A percentile compares a stretch with the other conserved stretches of the same genome.
Evolutionary conservation across 176 grass and related monocot species (phyloP).

Genomic region (Ananas comosus): DNA sequence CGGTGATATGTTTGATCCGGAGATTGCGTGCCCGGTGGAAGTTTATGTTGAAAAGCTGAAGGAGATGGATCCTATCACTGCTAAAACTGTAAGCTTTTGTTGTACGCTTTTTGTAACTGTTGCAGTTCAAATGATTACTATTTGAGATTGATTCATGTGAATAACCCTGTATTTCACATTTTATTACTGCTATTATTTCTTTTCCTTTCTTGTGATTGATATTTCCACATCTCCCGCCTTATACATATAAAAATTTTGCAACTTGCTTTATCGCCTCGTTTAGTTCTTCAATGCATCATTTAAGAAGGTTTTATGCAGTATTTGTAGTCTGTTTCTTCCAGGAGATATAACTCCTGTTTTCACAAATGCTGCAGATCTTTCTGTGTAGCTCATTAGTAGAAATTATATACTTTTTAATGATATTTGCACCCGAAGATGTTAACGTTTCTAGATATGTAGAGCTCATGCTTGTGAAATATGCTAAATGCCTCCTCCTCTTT

Average conservation of each 20-base stretch:
- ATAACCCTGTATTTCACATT: too few species aligned
- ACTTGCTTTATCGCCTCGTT: not conserved
- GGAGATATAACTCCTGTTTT: not conserved
- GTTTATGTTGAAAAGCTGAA: slow-evolving; percentile 39
- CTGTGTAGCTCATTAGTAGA: too few species aligned
- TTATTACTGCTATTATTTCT: too few species aligned
- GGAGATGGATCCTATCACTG: slow-evolving; percentile 39
- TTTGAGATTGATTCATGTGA: too few species aligned
- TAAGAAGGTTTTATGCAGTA: not conserved
- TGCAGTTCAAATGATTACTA: too few species aligned
- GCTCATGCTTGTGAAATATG: too few species aligned
- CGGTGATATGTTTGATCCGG: slow-evolving; percentile 79
- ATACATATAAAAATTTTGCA: not conserved
- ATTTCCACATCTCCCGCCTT: too few species aligned
- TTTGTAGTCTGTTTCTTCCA: not conserved
- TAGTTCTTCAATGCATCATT: slow-evolving; percentile 1
- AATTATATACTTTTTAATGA: too few species aligned
- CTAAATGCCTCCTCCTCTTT: not conserved
- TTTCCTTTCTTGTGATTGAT: not conserved
- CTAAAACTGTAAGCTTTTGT: slow-evolving; percentile 31
- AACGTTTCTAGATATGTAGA: too few species aligned
- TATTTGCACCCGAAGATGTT: too few species aligned
- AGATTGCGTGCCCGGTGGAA: slow-evolving; percentile 25
- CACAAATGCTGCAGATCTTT: too few species aligned
- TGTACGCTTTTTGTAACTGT: not conserved